Conservation (phyloP, 345 rosid species). For the Linum tenue region DNA sequence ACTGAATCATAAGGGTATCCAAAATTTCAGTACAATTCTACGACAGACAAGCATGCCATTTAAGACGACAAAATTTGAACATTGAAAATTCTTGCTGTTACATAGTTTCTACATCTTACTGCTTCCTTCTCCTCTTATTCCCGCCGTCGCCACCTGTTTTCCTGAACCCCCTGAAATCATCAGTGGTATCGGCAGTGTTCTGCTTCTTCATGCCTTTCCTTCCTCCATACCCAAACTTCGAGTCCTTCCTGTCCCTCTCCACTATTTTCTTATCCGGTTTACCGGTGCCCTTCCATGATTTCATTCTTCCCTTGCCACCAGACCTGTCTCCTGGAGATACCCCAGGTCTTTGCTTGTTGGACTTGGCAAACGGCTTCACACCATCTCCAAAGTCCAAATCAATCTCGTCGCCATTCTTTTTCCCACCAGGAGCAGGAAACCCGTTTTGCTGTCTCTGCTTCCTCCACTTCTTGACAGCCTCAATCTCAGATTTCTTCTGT, state of each 20-base stretch:
- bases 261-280: constrained; percentile 26
- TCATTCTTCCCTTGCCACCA: constrained; percentile 45
- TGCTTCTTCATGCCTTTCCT: constrained; percentile 54
- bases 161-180: not conserved
- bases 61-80: too few relatives aligned
- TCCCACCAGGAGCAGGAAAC: not conserved
- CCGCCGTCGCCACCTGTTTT: constrained; percentile 10
- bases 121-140: not conserved
- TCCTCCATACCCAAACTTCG: constrained; percentile 64
- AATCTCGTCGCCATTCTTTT: constrained; percentile 31
- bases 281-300: constrained; percentile 20
- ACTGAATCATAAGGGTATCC: too few relatives aligned
- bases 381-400: constrained; percentile 61
- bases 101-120: not conserved
- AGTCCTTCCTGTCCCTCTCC: constrained; percentile 36
- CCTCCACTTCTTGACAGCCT: constrained; percentile 5
- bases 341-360: constrained; percentile 56
- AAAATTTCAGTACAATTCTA: too few relatives aligned
- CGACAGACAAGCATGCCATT: too few relatives aligned
- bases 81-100: too few relatives aligned
- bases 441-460: not conserved
- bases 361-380: constrained; percentile 40
- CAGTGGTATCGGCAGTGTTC: constrained; percentile 44
- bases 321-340: constrained; percentile 56
- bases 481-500: not conserved